These are phyloP conservation scores for Backusella luteola DNA, from an alignment of 192 early-diverging fungal genomes.

Conservation along the genomic window DNA sequence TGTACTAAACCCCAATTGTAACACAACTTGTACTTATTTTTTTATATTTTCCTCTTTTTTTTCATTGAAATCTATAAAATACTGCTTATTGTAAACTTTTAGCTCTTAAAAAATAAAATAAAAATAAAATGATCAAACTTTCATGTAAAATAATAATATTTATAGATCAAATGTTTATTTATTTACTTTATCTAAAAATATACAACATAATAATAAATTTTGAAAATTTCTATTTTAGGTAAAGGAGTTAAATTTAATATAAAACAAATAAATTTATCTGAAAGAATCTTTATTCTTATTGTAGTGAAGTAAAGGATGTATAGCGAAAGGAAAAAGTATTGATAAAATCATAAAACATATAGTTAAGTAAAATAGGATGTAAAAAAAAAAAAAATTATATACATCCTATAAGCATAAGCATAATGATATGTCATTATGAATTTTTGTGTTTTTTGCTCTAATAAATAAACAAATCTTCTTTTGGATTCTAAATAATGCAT, in stretches of 20 bases:
- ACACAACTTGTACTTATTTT: background rate
- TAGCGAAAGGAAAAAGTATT: background rate
- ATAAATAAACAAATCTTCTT: background rate
- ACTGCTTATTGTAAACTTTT: background rate
- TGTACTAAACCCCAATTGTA: background rate
- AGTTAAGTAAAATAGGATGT: background rate
- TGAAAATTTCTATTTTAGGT: background rate
- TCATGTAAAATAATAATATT: background rate
- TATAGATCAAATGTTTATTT: background rate
- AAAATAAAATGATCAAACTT: background rate
- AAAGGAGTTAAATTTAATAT: background rate
- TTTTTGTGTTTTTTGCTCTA: background rate
- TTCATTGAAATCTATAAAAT: background rate
- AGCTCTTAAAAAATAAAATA: background rate
- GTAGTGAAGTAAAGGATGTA: background rate
- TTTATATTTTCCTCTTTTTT: background rate
- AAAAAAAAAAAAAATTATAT: background rate
- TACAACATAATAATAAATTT: background rate
- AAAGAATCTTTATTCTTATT: background rate
- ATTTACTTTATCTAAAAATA: background rate
- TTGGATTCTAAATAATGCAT: background rate
- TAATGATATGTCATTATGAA: background rate
- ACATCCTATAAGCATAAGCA: conserved; percentile 3
- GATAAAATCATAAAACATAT: background rate
- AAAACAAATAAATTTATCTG: background rate